phyloP scores from a whole-genome alignment of 2,329 filamentous ascomycete species.

The Daldinia eschscholtzii region DNA sequence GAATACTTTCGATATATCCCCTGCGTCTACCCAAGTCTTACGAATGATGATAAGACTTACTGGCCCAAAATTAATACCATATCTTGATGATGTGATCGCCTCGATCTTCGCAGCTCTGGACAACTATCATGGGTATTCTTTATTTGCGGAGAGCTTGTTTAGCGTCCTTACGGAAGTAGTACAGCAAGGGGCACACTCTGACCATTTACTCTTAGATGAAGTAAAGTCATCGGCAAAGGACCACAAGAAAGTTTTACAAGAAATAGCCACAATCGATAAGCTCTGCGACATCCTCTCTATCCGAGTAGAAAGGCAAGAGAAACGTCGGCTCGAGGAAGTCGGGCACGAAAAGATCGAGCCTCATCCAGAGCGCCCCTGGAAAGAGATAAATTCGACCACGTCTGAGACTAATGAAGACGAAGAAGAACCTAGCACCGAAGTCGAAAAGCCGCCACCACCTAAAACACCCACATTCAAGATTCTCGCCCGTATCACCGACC shows the following conservation, averaged over 20 bases:
- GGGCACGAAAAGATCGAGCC: conserved; percentile 51
- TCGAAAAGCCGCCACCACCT: conserved; percentile 69
- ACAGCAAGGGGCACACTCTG: conserved; percentile 78
- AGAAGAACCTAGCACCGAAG: conserved; percentile 53
- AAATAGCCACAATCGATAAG: conserved; percentile 57
- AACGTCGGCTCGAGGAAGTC: conserved; percentile 49
- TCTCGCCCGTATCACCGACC: conserved; percentile 81
- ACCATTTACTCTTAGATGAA: conserved; percentile 62
- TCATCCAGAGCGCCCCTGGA: conserved; percentile 57
- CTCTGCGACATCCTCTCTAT: conserved; percentile 73
- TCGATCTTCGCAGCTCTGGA: conserved; percentile 95
- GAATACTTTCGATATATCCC: conserved; percentile 92
- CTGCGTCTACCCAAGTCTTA: conserved; percentile 89
- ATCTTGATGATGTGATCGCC: conserved; percentile 89
- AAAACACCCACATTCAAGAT: conserved; percentile 84
- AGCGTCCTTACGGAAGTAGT: conserved; percentile 85
- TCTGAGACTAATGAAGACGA: conserved; percentile 53
- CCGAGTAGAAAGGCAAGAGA: conserved; percentile 62
- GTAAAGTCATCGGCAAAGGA: conserved; percentile 53
- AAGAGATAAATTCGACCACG: conserved; percentile 42
- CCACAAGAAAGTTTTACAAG: conserved; percentile 58
- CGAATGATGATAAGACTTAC: conserved; percentile 94
- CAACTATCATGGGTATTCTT: conserved; percentile 92
- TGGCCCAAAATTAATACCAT: conserved; percentile 84
- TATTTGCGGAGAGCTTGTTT: conserved; percentile 88